Conservation (phyloP, 129 eudicot species). For the Calendula officinalis region DNA sequence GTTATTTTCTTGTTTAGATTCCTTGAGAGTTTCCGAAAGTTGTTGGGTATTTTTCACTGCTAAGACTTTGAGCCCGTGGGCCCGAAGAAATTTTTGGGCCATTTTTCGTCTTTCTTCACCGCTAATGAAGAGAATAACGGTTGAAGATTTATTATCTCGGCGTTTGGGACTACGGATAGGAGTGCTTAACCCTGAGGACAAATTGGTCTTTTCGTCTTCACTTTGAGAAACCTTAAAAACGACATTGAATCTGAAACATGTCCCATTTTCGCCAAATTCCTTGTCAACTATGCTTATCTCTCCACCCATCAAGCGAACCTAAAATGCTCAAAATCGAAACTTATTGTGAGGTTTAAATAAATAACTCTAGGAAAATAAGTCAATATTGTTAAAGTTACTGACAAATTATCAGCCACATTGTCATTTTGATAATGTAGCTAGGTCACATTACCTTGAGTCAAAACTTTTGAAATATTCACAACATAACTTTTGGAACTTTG, state of each 20-base stretch:
- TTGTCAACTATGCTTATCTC: constrained; percentile 75
- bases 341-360: neutral
- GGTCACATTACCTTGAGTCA: neutral
- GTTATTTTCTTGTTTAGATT: constrained; percentile 23
- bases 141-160: neutral
- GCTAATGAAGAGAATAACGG: constrained; percentile 34
- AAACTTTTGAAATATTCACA: too few relatives aligned
- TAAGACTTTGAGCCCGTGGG: constrained; percentile 46
- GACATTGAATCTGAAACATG: constrained; percentile 55
- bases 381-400: too few relatives aligned
- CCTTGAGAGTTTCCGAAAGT: constrained; percentile 41
- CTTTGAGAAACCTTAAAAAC: constrained; percentile 20
- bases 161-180: constrained; percentile 26
- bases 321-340: neutral
- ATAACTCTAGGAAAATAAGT: neutral
- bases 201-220: constrained; percentile 24
- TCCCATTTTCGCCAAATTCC: constrained; percentile 57
- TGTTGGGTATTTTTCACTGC: constrained; percentile 31
- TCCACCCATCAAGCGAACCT: constrained; percentile 89
- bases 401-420: too few relatives aligned
- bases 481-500: neutral
- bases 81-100: constrained; percentile 35
- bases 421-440: too few relatives aligned
- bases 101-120: constrained; percentile 42
- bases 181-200: constrained; percentile 22